These are phyloP conservation scores for Mucor racemosus DNA, from an alignment of 371 early-diverging fungal species.

Conservation along the genomic window DNA sequence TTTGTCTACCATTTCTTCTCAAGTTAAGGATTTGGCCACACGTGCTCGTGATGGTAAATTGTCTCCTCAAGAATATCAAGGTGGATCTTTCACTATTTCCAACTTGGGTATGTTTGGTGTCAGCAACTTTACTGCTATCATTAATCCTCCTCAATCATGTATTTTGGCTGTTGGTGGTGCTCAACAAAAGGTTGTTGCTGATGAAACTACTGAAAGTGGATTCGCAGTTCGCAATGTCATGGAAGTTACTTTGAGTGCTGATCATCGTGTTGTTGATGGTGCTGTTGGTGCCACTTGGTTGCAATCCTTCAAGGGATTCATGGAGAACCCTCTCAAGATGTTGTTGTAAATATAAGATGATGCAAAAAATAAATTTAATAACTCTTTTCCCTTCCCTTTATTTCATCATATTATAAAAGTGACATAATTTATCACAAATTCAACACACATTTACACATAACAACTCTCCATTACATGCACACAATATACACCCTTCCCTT, in stretches of 20 bases:
- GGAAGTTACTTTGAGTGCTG: conserved; percentile 91
- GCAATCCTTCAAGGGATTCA: conserved; percentile 85
- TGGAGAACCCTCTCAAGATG: conserved; percentile 80
- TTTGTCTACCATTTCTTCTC: conserved; percentile 84
- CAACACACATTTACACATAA: neutral
- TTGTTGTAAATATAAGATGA: conserved; percentile 14
- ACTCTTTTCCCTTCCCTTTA: neutral
- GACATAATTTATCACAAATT: neutral
- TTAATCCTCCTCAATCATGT: conserved; percentile 96
- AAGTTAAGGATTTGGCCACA: conserved; percentile 86
- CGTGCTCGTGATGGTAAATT: conserved; percentile 91
- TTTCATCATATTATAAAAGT: neutral
- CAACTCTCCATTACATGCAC: conserved; percentile 6
- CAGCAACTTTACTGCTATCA: conserved; percentile 95
- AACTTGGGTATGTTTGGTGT: conserved; percentile 98
- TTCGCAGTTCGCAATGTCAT: conserved; percentile 74
- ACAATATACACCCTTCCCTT: conserved; percentile 5
- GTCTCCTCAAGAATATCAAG: conserved; percentile 94
- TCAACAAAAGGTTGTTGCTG: conserved; percentile 85
- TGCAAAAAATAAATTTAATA: neutral
- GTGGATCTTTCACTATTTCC: conserved; percentile 96
- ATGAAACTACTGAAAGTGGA: conserved; percentile 64
- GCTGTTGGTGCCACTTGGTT: conserved; percentile 95
- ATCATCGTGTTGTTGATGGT: conserved; percentile 98
- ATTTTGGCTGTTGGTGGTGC: conserved; percentile 94